Conservation (phyloP, 306 rosid genomes). For the Bauhinia variegata region DNA sequence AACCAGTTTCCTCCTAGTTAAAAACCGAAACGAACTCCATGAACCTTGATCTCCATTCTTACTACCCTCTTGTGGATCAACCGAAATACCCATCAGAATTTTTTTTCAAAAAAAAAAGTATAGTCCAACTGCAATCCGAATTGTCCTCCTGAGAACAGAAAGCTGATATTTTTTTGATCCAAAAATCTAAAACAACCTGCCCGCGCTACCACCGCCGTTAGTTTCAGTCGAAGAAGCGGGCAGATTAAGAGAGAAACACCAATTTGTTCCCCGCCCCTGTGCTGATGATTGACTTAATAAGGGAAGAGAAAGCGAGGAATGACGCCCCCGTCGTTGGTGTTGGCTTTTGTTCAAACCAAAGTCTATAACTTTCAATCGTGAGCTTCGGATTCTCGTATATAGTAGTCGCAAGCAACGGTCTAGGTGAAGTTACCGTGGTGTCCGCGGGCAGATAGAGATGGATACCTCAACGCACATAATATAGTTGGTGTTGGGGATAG, state of each 20-base stretch:
- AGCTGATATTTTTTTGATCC: neutral
- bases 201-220: conserved; percentile 15
- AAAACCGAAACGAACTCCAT: conserved; percentile 51
- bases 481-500: too few relatives aligned
- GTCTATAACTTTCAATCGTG: too few relatives aligned
- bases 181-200: conserved; percentile 13
- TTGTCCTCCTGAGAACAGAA: conserved; percentile 1
- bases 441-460: too few relatives aligned
- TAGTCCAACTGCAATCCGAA: conserved; percentile 3
- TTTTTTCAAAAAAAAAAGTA: neutral
- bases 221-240: conserved; percentile 35
- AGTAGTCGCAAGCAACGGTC: too few relatives aligned
- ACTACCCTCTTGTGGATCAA: conserved; percentile 44
- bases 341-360: too few relatives aligned
- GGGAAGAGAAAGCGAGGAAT: too few relatives aligned
- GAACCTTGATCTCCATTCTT: conserved; percentile 43
- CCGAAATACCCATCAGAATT: conserved; percentile 62
- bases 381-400: too few relatives aligned
- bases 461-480: too few relatives aligned
- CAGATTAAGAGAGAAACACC: conserved; percentile 26
- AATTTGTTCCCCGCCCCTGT: conserved; percentile 16
- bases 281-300: too few relatives aligned
- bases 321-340: neutral
- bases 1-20: conserved; percentile 75
- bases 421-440: too few relatives aligned